Conservation (phyloP, 192 early-diverging fungal species). For the Chytriomyces hyalinus region DNA sequence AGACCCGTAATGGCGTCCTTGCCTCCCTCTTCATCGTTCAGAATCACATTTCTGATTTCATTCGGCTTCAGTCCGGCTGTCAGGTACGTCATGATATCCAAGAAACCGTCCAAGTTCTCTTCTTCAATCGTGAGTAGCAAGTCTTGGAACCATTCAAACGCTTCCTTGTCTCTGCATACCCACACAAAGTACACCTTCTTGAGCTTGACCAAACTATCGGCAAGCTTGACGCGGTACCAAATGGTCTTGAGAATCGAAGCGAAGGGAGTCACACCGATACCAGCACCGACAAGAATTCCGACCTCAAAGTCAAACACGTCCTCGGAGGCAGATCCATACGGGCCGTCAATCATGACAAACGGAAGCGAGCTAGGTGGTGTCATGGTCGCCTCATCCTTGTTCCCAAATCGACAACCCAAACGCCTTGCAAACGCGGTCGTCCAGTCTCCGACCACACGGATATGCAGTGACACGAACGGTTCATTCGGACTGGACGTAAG, state of each 20-base stretch:
- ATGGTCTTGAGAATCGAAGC: conserved; percentile 82
- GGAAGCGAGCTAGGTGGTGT: conserved; percentile 62
- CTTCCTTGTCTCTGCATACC: conserved; percentile 80
- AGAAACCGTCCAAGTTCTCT: conserved; percentile 72
- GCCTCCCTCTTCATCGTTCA: conserved; percentile 68
- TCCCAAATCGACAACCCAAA: conserved; percentile 69
- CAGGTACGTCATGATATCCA: conserved; percentile 82
- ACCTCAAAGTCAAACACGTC: conserved; percentile 85
- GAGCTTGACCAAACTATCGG: conserved; percentile 55
- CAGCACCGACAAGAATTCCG: conserved; percentile 78
- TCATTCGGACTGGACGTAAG: conserved; percentile 83
- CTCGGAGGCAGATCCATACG: conserved; percentile 79
- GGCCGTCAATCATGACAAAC: conserved; percentile 75
- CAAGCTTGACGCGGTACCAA: conserved; percentile 73
- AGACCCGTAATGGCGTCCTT: conserved; percentile 76
- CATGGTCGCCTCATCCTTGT: conserved; percentile 47
- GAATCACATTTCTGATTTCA: conserved; percentile 69
- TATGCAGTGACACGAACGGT: conserved; percentile 74
- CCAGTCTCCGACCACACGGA: conserved; percentile 79
- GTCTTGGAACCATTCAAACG: conserved; percentile 90
- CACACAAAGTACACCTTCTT: conserved; percentile 89
- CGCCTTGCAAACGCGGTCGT: conserved; percentile 71
- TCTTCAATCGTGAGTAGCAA: conserved; percentile 81
- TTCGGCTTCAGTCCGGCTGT: conserved; percentile 71
- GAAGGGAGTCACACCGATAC: conserved; percentile 86